phyloP scores from a whole-genome alignment of 495 filamentous ascomycete genomes.

The Penicilliopsis zonata region DNA sequence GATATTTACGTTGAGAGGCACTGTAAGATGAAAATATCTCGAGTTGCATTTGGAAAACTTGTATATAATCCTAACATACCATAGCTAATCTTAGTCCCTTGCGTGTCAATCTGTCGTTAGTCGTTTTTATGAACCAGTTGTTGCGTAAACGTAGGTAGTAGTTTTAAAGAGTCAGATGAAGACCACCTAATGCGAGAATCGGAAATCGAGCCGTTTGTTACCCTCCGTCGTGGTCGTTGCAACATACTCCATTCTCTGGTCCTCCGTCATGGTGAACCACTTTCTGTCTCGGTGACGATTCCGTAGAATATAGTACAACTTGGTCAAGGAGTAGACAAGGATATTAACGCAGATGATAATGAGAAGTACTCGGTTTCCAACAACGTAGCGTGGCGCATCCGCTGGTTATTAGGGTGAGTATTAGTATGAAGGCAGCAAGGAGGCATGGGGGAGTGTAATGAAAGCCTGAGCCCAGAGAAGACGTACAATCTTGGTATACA shows the following conservation, averaged over 20 bases:
- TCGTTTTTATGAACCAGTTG: too few relatives aligned
- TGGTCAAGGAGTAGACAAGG: constrained; percentile 23
- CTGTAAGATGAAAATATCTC: too few relatives aligned
- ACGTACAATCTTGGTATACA: constrained; percentile 41
- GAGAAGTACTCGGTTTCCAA: constrained; percentile 40
- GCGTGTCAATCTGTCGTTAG: too few relatives aligned
- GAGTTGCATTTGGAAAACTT: too few relatives aligned
- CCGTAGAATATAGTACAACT: constrained; percentile 29
- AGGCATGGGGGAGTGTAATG: constrained; percentile 3
- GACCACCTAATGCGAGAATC: constrained; percentile 18
- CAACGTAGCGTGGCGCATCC: constrained; percentile 43
- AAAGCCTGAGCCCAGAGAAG: constrained; percentile 12
- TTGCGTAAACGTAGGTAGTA: too few relatives aligned
- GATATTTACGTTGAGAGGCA: too few relatives aligned
- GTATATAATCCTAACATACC: too few relatives aligned
- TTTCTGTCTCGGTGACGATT: constrained; percentile 18
- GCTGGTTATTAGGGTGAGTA: too few relatives aligned
- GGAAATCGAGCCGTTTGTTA: constrained; percentile 27
- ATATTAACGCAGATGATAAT: constrained; percentile 32
- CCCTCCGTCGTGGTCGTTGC: constrained; percentile 25
- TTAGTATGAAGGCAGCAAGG: constrained; percentile 21
- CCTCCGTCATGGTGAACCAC: constrained; percentile 16
- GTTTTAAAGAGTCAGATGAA: too few relatives aligned
- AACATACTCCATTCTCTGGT: constrained; percentile 19
- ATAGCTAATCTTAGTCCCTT: too few relatives aligned